Evolutionary conservation across 495 filamentous ascomycete species (phyloP).

Genomic region (Tuber microsphaerosporum): DNA sequence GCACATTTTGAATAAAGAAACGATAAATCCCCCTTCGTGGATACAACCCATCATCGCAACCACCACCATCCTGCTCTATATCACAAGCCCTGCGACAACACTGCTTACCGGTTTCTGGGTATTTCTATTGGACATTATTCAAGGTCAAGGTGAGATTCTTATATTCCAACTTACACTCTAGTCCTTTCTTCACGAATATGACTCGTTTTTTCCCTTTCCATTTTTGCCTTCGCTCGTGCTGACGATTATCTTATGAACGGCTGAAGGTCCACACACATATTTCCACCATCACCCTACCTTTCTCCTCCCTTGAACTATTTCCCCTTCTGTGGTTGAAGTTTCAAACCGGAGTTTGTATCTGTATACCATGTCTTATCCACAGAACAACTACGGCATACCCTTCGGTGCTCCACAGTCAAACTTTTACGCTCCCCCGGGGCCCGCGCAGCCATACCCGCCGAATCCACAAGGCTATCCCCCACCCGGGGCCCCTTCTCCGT

Average conservation of each 20-base stretch:
- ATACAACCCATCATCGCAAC: neutral
- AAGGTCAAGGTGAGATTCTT: neutral
- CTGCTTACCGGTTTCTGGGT: neutral
- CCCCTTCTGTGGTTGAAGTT: neutral
- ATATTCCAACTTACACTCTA: neutral
- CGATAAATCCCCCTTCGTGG: neutral
- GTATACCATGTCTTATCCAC: neutral
- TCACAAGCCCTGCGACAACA: neutral
- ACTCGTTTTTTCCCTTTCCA: neutral
- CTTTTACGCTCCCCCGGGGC: conserved; percentile 9
- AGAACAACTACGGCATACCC: neutral
- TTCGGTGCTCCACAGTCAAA: neutral
- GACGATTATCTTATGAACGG: neutral
- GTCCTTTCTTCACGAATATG: neutral
- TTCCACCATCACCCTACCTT: neutral
- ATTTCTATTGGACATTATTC: neutral
- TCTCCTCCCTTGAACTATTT: neutral
- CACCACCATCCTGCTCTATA: neutral
- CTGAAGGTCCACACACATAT: neutral
- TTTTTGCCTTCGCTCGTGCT: neutral
- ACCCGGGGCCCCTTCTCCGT: conserved; percentile 6
- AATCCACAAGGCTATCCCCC: conserved; percentile 39
- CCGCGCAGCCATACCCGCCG: conserved; percentile 37
- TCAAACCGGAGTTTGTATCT: neutral
- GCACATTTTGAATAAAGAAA: neutral